Evolutionary conservation across 2,329 filamentous ascomycete genomes (phyloP).

Genomic region (Huntiella omanensis): DNA sequence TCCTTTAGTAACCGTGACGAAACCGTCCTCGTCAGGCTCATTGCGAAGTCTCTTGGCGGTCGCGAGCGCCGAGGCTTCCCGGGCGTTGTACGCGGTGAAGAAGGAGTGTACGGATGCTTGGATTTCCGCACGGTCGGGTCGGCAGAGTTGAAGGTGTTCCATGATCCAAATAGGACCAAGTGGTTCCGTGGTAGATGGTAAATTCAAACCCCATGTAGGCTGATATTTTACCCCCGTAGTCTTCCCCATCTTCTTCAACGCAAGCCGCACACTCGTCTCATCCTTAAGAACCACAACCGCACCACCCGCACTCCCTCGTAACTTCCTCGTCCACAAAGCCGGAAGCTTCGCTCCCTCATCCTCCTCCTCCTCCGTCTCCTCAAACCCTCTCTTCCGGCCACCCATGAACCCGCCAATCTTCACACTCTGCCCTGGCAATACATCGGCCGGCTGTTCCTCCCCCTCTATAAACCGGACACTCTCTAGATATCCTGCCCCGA

Average conservation of each 20-base stretch:
- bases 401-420: constrained; percentile 24
- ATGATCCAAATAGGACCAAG: constrained; percentile 42
- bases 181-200: constrained; percentile 26
- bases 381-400: constrained; percentile 28
- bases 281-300: constrained; percentile 76
- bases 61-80: constrained; percentile 43
- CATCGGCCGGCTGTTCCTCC: constrained; percentile 22
- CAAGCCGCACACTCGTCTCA: constrained; percentile 53
- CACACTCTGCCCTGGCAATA: constrained; percentile 20
- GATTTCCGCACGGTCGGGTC: constrained; percentile 45
- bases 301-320: constrained; percentile 57
- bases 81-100: constrained; percentile 63
- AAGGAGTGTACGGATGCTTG: constrained; percentile 64
- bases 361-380: constrained; percentile 40
- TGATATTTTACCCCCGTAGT: constrained; percentile 35
- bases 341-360: constrained; percentile 45
- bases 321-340: constrained; percentile 48
- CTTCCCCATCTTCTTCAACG: constrained; percentile 55
- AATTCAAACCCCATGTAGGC: constrained; percentile 49
- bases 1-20: constrained; percentile 75
- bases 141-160: constrained; percentile 50
- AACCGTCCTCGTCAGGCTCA: constrained; percentile 85
- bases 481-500: constrained; percentile 65
- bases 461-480: constrained; percentile 54
- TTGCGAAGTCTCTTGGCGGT: constrained; percentile 47